Evolutionary conservation across 768 basidiomycete genomes (phyloP), one percentile per base, ranked within the genome.

Genomic region (Leccinum rimulosum): DNA sequence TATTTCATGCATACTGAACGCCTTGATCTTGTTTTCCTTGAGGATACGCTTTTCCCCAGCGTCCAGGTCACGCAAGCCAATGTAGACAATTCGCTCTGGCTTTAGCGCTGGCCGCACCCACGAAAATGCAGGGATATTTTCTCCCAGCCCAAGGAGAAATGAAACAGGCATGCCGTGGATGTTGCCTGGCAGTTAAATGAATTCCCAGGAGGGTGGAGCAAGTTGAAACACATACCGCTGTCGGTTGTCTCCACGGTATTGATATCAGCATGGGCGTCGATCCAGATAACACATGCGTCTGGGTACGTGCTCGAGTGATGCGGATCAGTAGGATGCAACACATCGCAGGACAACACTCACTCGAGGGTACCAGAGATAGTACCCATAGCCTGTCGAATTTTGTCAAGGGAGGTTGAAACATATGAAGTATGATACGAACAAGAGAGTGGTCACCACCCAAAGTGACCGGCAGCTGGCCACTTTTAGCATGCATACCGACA

Each of bases 101-200:
- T 78, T 85, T 36, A 98, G 80, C 27, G 77, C 68, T 38, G 86
- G 86, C 70, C 85, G 84, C 54, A 86, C 68, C 85, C 87, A 88
- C 48, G 73, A 67, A 68, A 82, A 85, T 59, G 79, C 75, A 59
- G 77, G 68, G 43, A 78, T 43, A 30, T 71, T 70, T 35, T 71
- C 64, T 40, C 74, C 76, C 35, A 79, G 62, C 72, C 80, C 85
- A 76, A 86, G 56, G 52, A 99, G 84, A 84, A 98, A 98, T 6
- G 97, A 93, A 48, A 98, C 84, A 22, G 97, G 97, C 89, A 97
- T 98, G 61, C 97, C 97, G 75, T 99, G 97, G 50, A 99, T 88
- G 75, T 98, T 98, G 31, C 96, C 96, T 83, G 69, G 36, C 8
- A 17, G 38, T 15, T 9, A 8, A 30, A 40, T 69, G 33, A 28